Base-by-base conservation (phyloP, 768 basidiomycete species). In the Termitomyces sp. region DNA sequence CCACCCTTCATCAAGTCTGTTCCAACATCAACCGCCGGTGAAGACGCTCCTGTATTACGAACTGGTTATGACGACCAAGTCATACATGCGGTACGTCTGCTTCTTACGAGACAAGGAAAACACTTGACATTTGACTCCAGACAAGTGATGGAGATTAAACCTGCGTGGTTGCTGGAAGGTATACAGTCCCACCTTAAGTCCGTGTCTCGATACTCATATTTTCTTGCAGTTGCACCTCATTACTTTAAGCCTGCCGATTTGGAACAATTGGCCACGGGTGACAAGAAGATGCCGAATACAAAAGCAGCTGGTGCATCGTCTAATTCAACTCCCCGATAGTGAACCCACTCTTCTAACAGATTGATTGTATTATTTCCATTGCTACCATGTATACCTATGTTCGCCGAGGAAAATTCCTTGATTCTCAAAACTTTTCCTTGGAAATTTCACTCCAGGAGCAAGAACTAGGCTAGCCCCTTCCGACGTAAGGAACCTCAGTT, bases 91-190 rank as follows among this genome's bases (percentile, higher is more conserved):
- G 80, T 85, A 49, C 12, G 80, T 72, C 16, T 52, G 29, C 19
- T 60, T 25, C 31, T 52, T 21, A 31, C 31, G 1, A 12, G 32
- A 10, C 10, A 14, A 32, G 19, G 37, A 25, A 44, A 35, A 38
- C 25, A 21, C 43, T 27, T 16, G 49, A 6, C 19, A 55, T 43
- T 25, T 12, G 44, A 35, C 57, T 41, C 38, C 61, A 88, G 92
- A 60, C 95, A 98, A 79, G 82, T 95, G 38, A 98, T 98, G 95
- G 97, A 98, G 65, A 98, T 98, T 68, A 98, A 98, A 69, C 92
- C 96, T 4, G 69, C 84, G 25, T 98, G 97, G 97, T 70, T 98
- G 32, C 71, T 97, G 42, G 96, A 98, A 81, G 89, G 91, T 87
- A 54, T 54, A 84, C 75, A 19, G 41, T 21, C 10, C 11, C 32